phyloP scores from a whole-genome alignment of 345 rosid species.

The Gossypium longicalyx region DNA sequence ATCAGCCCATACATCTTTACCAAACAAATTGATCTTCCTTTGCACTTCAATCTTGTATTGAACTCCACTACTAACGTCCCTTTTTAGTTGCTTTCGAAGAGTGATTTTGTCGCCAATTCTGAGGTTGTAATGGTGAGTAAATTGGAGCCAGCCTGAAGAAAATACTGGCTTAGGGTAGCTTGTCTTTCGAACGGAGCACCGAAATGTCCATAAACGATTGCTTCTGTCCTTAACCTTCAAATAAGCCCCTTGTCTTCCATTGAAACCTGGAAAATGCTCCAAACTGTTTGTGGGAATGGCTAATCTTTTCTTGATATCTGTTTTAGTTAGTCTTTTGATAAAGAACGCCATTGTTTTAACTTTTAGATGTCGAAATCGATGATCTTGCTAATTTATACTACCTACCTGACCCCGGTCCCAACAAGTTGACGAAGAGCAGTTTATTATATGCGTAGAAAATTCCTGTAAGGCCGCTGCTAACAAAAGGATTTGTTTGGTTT shows the following conservation, averaged over 20 bases:
- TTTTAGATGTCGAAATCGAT: background rate
- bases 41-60: background rate
- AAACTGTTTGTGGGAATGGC: background rate
- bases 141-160: background rate
- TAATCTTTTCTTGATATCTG: background rate
- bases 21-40: background rate
- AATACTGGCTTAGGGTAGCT: background rate
- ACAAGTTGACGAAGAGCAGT: background rate
- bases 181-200: background rate
- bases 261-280: background rate
- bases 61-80: background rate
- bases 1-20: background rate
- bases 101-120: background rate
- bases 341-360: background rate
- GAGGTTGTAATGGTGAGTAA: background rate
- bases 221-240: background rate
- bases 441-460: background rate
- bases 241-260: background rate
- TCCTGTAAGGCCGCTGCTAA: background rate
- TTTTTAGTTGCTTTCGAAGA: background rate
- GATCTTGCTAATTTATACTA: background rate
- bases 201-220: background rate
- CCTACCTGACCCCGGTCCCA: background rate
- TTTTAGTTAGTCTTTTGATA: background rate
- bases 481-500: too few relatives aligned